Conservation (phyloP, 441 rosid species). For the Raphanus hybrid region DNA sequence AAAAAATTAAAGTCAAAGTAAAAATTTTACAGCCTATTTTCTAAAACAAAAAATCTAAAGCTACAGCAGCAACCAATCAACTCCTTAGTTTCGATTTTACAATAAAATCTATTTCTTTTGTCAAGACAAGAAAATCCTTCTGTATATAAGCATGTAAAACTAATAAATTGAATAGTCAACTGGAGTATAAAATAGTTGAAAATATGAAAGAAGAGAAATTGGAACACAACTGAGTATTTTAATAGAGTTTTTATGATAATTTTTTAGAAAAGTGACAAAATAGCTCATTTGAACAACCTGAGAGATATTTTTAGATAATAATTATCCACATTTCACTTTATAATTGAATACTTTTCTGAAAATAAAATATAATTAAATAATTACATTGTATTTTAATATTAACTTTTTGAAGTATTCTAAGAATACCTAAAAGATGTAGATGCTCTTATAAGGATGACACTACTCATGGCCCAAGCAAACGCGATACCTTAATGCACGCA, state of each 20-base stretch:
- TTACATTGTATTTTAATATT: background rate
- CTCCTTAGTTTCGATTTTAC: background rate
- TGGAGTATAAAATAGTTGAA: slow-evolving; percentile 3
- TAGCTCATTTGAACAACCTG: background rate
- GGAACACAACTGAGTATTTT: background rate
- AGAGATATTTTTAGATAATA: background rate
- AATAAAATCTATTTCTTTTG: background rate
- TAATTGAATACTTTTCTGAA: background rate
- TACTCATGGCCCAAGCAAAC: slow-evolving; percentile 23
- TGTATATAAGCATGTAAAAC: background rate
- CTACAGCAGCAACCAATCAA: no score
- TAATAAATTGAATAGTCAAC: background rate
- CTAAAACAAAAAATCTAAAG: no score
- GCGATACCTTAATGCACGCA: slow-evolving; percentile 25
- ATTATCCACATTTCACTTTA: background rate
- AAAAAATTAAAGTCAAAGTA: no score
- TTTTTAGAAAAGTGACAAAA: background rate
- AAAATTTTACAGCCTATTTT: no score
- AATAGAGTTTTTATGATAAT: background rate
- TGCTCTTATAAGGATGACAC: slow-evolving; percentile 20
- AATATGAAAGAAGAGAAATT: slow-evolving; percentile 11
- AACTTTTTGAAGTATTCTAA: background rate
- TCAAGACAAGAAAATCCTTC: background rate
- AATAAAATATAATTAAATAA: background rate
- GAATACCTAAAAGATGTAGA: slow-evolving; percentile 9